Conservation (phyloP, 768 basidiomycete genomes). For the Serendipita sp. region DNA sequence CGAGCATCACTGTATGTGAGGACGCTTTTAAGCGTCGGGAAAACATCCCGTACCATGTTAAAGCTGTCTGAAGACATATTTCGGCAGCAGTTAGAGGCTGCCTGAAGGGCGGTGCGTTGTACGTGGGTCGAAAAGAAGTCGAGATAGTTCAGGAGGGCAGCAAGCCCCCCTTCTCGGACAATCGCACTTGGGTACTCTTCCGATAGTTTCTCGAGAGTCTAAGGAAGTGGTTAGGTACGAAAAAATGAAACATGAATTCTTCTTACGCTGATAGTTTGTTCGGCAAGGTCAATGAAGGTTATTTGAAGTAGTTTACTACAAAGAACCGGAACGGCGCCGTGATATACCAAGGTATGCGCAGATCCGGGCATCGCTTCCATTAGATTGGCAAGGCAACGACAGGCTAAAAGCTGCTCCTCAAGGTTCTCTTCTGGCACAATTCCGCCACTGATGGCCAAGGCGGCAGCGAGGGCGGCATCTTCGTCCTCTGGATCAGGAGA, state of each 20-base stretch:
- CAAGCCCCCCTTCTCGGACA: constrained; percentile 86
- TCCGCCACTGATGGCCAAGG: constrained; percentile 66
- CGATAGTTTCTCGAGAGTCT: constrained; percentile 98
- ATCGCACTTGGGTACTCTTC: constrained; percentile 94
- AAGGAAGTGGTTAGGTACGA: constrained; percentile 14
- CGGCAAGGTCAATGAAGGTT: constrained; percentile 93
- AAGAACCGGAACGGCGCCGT: constrained; percentile 94
- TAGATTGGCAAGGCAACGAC: constrained; percentile 89
- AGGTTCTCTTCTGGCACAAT: constrained; percentile 26
- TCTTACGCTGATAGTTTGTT: constrained; percentile 93
- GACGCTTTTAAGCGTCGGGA: constrained; percentile 81
- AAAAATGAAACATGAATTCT: constrained; percentile 7
- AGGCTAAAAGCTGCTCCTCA: constrained; percentile 91
- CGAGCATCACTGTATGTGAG: constrained; percentile 48
- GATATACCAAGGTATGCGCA: constrained; percentile 93
- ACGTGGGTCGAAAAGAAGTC: constrained; percentile 98
- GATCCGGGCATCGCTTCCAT: constrained; percentile 98
- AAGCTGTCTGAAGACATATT: constrained; percentile 80
- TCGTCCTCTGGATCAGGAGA: constrained; percentile 41
- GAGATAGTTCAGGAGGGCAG: constrained; percentile 84
- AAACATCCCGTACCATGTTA: constrained; percentile 56
- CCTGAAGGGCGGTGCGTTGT: constrained; percentile 89
- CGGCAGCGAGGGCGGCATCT: constrained; percentile 71
- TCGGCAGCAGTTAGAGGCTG: constrained; percentile 92
- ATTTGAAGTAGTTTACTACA: constrained; percentile 97